Conservation (phyloP, 352 stramenopile species). For the Pythium aphanidermatum region DNA sequence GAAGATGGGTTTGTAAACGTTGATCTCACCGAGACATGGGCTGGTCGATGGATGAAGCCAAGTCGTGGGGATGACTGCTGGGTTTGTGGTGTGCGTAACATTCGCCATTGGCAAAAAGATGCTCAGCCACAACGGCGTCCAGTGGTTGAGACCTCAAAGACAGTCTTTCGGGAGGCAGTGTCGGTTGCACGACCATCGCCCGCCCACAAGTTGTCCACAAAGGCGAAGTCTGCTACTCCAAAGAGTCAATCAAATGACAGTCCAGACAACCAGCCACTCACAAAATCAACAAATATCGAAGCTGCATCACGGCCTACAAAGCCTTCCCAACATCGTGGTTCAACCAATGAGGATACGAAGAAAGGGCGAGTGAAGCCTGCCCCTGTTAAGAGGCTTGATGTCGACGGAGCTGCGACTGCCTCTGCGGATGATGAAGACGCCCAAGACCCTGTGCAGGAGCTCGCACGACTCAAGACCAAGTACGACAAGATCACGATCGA, state of each 20-base stretch:
- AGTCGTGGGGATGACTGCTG: constrained; percentile 52
- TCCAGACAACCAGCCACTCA: no score
- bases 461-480: constrained; percentile 73
- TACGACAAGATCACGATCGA: constrained; percentile 77
- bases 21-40: constrained; percentile 58
- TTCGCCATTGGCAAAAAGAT: constrained; percentile 44
- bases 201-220: neutral
- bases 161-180: neutral
- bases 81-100: constrained; percentile 73
- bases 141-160: no score
- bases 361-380: constrained; percentile 8
- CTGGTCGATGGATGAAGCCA: constrained; percentile 62
- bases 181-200: neutral
- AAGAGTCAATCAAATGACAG: no score
- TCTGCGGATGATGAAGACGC: neutral
- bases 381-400: constrained; percentile 10
- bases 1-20: constrained; percentile 66
- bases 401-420: constrained; percentile 2
- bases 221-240: no score
- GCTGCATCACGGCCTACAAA: constrained; percentile 7
- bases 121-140: neutral
- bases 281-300: no score
- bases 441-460: constrained; percentile 35
- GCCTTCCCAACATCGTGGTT: neutral
- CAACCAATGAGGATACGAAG: constrained; percentile 1